phyloP scores from a whole-genome alignment of 768 basidiomycete species.

The Kwoniella europaea region DNA sequence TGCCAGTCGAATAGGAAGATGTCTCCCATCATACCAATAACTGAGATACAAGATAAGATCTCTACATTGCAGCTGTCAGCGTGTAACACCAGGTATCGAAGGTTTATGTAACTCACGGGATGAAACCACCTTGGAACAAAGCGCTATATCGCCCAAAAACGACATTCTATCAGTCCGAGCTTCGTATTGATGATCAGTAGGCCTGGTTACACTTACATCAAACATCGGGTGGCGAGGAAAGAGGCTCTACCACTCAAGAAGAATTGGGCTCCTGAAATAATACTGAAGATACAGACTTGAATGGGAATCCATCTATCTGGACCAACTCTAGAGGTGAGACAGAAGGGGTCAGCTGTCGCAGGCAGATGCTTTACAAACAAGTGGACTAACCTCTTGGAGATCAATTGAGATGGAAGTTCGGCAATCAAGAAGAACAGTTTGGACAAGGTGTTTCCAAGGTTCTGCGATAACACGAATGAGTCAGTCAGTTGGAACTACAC shows the following conservation, averaged over 20 bases:
- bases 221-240: conserved; percentile 64
- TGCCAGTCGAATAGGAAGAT: conserved; percentile 69
- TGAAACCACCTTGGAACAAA: conserved; percentile 66
- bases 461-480: conserved; percentile 19
- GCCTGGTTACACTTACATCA: conserved; percentile 8
- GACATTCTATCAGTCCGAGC: conserved; percentile 45
- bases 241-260: conserved; percentile 65
- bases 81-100: conserved; percentile 57
- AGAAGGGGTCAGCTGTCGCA: too few relatives aligned
- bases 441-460: conserved; percentile 65
- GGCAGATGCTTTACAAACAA: too few relatives aligned
- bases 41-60: conserved; percentile 70
- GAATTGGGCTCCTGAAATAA: conserved; percentile 66
- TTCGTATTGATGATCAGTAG: too few relatives aligned
- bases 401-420: conserved; percentile 71
- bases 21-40: conserved; percentile 65
- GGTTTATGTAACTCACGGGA: conserved; percentile 58
- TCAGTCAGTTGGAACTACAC: neutral
- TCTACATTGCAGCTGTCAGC: conserved; percentile 47
- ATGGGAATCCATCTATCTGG: conserved; percentile 65
- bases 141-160: conserved; percentile 24
- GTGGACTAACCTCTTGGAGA: conserved; percentile 63
- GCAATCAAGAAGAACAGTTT: conserved; percentile 60
- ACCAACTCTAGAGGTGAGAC: conserved; percentile 58
- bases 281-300: conserved; percentile 62